Evolutionary conservation across 108 stramenopile genomes (phyloP).

Genomic region (Phaeodactylum tricornutum): DNA sequence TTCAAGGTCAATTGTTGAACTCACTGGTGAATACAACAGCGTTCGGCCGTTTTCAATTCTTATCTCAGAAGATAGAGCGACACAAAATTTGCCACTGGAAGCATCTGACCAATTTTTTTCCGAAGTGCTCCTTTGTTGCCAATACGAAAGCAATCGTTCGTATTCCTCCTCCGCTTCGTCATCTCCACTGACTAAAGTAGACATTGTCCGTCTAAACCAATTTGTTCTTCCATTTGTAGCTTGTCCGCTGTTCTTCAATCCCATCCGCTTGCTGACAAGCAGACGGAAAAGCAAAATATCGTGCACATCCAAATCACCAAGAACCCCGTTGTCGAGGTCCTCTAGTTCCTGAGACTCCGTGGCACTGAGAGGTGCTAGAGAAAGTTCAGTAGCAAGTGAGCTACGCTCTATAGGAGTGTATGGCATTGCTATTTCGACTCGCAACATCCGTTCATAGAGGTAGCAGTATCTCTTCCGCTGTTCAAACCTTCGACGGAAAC

Average conservation of each 20-base stretch:
- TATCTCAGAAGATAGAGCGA: too few species aligned
- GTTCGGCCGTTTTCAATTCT: too few species aligned
- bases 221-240: background rate
- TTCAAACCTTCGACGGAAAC: slow-evolving; percentile 22
- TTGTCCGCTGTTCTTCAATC: background rate
- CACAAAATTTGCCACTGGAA: too few species aligned
- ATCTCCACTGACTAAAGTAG: slow-evolving; percentile 3
- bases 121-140: too few species aligned
- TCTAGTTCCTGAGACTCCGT: slow-evolving; percentile 28
- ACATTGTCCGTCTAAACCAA: slow-evolving; percentile 1
- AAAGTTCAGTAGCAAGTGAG: too few species aligned
- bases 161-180: slow-evolving; percentile 2
- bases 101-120: too few species aligned
- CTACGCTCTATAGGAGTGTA: too few species aligned
- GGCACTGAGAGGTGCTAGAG: slow-evolving; percentile 10
- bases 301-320: slow-evolving; percentile 33
- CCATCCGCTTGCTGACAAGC: slow-evolving; percentile 24
- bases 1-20: too few species aligned
- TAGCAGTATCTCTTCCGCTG: slow-evolving; percentile 31
- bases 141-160: background rate
- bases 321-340: slow-evolving; percentile 38
- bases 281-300: slow-evolving; percentile 50
- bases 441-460: slow-evolving; percentile 32
- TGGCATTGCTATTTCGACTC: too few species aligned
- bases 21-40: too few species aligned